Conservation (phyloP, 2,329 filamentous ascomycete species). For the Chaetomium sp. region DNA sequence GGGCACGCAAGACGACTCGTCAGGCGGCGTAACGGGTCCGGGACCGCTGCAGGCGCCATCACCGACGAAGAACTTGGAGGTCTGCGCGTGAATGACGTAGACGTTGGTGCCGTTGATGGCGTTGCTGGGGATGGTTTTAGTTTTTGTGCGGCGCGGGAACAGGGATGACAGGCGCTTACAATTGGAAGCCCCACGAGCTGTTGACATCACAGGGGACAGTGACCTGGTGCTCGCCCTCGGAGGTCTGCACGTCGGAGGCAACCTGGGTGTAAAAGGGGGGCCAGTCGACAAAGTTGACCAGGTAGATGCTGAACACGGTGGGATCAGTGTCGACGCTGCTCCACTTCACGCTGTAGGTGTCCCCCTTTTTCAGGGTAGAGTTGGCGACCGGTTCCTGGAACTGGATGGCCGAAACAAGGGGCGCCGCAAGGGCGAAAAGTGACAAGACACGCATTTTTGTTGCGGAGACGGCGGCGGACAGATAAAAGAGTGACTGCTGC, state of each 20-base stretch:
- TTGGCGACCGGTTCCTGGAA: slow-evolving; percentile 41
- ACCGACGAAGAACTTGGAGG: slow-evolving; percentile 43
- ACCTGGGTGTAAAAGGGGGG: slow-evolving; percentile 45
- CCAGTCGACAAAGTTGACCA: slow-evolving; percentile 50
- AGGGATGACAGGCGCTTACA: slow-evolving; percentile 33
- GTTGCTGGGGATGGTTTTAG: slow-evolving; percentile 37
- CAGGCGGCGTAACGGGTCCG: slow-evolving; percentile 19
- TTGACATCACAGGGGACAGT: slow-evolving; percentile 44
- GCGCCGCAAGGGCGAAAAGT: slow-evolving; percentile 38
- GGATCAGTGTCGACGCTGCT: slow-evolving; percentile 47
- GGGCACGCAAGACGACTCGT: slow-evolving; percentile 33
- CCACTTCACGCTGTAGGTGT: slow-evolving; percentile 42
- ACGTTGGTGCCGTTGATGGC: slow-evolving; percentile 51
- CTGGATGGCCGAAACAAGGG: slow-evolving; percentile 39
- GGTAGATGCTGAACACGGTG: slow-evolving; percentile 44
- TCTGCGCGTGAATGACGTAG: slow-evolving; percentile 49
- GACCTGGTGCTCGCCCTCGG: slow-evolving; percentile 40
- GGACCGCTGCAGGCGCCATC: slow-evolving; percentile 38
- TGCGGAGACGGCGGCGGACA: slow-evolving; percentile 11
- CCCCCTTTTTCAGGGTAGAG: slow-evolving; percentile 43
- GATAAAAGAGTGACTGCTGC: slow-evolving; percentile 24
- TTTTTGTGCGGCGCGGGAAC: background rate
- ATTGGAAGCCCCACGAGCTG: slow-evolving; percentile 45
- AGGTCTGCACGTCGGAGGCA: slow-evolving; percentile 42
- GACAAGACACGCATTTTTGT: slow-evolving; percentile 37